Evolutionary conservation across 1,284 basidiomycete species (phyloP).

Genomic region (Malassezia globosa): DNA sequence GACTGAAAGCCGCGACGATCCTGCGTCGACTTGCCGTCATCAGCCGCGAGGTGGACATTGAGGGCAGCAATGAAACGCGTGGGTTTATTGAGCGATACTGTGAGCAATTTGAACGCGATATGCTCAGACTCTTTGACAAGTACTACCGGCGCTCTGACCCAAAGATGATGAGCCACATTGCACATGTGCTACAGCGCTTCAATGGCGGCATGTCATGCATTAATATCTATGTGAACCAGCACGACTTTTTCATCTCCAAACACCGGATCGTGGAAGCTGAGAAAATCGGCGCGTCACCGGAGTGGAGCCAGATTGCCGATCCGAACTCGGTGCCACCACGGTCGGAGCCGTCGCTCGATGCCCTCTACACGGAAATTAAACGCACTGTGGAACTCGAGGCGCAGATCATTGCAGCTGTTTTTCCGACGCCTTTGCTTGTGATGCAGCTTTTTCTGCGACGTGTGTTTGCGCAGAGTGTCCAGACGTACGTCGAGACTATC

Average conservation of each 20-base stretch:
- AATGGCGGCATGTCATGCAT: constrained; percentile 94
- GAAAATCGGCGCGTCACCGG: constrained; percentile 53
- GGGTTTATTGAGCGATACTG: constrained; percentile 77
- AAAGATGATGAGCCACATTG: constrained; percentile 99
- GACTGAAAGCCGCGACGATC: constrained; percentile 76
- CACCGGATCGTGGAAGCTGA: constrained; percentile 61
- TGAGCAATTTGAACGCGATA: constrained; percentile 97
- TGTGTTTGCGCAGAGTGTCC: constrained; percentile 81
- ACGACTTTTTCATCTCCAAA: constrained; percentile 56
- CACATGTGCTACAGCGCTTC: constrained; percentile 90
- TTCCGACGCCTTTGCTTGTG: constrained; percentile 90
- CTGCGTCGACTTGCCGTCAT: constrained; percentile 76
- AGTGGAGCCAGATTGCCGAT: constrained; percentile 60
- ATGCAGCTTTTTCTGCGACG: constrained; percentile 98
- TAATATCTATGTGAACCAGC: constrained; percentile 98
- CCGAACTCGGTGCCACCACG: constrained; percentile 69
- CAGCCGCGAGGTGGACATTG: constrained; percentile 69
- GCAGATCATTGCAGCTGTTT: constrained; percentile 96
- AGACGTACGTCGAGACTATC: constrained; percentile 41
- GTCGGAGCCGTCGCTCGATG: constrained; percentile 65
- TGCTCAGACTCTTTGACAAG: constrained; percentile 82
- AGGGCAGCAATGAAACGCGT: constrained; percentile 36
- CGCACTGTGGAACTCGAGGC: constrained; percentile 86
- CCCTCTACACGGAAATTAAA: constrained; percentile 76
- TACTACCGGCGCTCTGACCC: constrained; percentile 86